These are phyloP conservation scores for Plasmodium knowlesi DNA, from an alignment of 169 alveolate species.

Conservation along the genomic window DNA sequence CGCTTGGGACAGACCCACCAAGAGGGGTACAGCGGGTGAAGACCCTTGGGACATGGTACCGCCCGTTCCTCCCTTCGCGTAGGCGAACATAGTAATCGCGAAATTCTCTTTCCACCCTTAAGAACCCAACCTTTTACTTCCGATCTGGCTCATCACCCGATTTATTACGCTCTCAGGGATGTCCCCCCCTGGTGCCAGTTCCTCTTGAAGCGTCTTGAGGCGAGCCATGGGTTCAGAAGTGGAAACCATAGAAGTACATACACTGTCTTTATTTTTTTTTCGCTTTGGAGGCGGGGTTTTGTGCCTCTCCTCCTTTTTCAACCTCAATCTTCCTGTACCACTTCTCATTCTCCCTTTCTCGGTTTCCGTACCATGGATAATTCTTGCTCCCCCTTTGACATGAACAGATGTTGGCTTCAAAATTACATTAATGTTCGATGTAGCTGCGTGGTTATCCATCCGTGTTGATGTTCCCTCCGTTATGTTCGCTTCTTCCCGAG, in stretches of 20 bases:
- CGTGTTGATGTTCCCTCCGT: not conserved
- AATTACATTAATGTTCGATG: not conserved
- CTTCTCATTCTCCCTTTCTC: constrained; percentile 8
- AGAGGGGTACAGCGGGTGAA: not conserved
- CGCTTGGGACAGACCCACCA: not conserved
- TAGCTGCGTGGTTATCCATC: not conserved
- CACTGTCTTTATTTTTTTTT: not conserved
- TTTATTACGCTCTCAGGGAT: not conserved
- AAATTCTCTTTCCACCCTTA: not conserved
- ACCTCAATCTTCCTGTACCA: not conserved
- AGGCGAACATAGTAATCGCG: not conserved
- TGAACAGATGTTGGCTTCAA: not conserved
- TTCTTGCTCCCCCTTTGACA: not conserved
- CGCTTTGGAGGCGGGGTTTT: constrained; percentile 27
- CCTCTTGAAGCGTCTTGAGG: not conserved
- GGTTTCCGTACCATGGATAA: not conserved
- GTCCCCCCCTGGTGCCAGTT: not conserved
- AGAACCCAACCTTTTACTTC: constrained; percentile 32
- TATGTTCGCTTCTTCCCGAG: not conserved
- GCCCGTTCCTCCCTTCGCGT: not conserved
- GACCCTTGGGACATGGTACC: not conserved
- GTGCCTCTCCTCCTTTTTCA: not conserved
- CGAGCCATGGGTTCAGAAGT: not conserved
- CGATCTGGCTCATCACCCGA: constrained; percentile 55
- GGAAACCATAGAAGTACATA: not conserved